These are phyloP conservation scores for Clitoria ternatea DNA, from an alignment of 306 rosid genomes.

Conservation along the genomic window DNA sequence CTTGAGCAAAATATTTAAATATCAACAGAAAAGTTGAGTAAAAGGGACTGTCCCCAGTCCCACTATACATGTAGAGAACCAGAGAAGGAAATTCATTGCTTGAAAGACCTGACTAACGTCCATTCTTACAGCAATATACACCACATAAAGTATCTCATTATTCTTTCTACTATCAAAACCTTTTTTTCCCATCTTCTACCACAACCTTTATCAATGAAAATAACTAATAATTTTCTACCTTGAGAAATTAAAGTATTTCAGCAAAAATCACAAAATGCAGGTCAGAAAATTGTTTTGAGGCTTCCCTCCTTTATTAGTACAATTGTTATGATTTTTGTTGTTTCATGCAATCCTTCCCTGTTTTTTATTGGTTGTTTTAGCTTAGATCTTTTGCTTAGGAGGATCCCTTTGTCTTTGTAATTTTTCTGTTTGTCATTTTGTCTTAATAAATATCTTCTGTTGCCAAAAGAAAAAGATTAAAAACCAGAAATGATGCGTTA, in stretches of 20 bases:
- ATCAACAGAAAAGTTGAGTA: too few relatives aligned
- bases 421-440: neutral
- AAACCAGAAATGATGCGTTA: neutral
- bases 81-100: too few relatives aligned
- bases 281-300: neutral
- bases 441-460: neutral
- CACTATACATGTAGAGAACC: too few relatives aligned
- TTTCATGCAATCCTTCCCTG: neutral
- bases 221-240: neutral
- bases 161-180: too few relatives aligned
- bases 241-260: neutral
- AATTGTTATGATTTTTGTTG: neutral
- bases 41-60: too few relatives aligned
- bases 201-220: neutral
- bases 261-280: neutral
- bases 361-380: neutral
- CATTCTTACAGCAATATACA: too few relatives aligned
- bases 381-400: neutral
- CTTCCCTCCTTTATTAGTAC: neutral
- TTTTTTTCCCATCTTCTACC: too few relatives aligned
- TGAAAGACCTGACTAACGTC: too few relatives aligned
- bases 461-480: neutral
- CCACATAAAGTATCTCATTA: too few relatives aligned
- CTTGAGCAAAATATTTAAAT: too few relatives aligned
- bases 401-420: neutral